A percentile compares a stretch with the other conserved stretches of the same genome.
phyloP scores from a whole-genome alignment of 2,329 filamentous ascomycete species.

The Myriosclerotinia scirpicola region DNA sequence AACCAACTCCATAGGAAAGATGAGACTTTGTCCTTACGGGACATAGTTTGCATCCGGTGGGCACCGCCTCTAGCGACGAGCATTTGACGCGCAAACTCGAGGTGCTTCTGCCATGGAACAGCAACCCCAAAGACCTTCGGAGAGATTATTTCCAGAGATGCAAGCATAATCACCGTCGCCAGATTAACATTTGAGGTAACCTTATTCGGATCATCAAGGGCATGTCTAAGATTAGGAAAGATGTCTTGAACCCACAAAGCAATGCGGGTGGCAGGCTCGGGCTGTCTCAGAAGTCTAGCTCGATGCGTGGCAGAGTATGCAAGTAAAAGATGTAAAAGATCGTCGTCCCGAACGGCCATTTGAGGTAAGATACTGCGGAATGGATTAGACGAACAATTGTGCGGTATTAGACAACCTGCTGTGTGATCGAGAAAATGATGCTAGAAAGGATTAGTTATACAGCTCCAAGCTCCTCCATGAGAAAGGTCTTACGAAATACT shows the following conservation, averaged over 20 bases:
- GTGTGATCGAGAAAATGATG: slow-evolving; percentile 76
- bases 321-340: slow-evolving; percentile 73
- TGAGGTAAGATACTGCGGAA: slow-evolving; percentile 52
- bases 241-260: slow-evolving; percentile 78
- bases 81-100: slow-evolving; percentile 72
- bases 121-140: slow-evolving; percentile 78
- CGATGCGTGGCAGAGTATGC: slow-evolving; percentile 85
- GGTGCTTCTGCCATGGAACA: slow-evolving; percentile 78
- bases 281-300: slow-evolving; percentile 69
- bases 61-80: slow-evolving; percentile 66
- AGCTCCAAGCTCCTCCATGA: background rate
- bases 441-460: slow-evolving; percentile 34
- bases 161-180: slow-evolving; percentile 81
- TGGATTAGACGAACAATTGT: slow-evolving; percentile 54
- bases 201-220: slow-evolving; percentile 60
- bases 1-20: slow-evolving; percentile 82
- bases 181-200: slow-evolving; percentile 72
- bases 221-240: slow-evolving; percentile 69
- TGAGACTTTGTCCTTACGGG: slow-evolving; percentile 57
- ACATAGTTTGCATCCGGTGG: slow-evolving; percentile 49
- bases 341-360: slow-evolving; percentile 67
- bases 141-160: slow-evolving; percentile 79
- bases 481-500: slow-evolving; percentile 50
- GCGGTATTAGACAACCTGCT: slow-evolving; percentile 57
- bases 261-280: slow-evolving; percentile 74